Percentiles rank a stretch among this genome's conserved stretches.
Conservation (phyloP, 75 land plant species). For the Selaginella moellendorffii region DNA sequence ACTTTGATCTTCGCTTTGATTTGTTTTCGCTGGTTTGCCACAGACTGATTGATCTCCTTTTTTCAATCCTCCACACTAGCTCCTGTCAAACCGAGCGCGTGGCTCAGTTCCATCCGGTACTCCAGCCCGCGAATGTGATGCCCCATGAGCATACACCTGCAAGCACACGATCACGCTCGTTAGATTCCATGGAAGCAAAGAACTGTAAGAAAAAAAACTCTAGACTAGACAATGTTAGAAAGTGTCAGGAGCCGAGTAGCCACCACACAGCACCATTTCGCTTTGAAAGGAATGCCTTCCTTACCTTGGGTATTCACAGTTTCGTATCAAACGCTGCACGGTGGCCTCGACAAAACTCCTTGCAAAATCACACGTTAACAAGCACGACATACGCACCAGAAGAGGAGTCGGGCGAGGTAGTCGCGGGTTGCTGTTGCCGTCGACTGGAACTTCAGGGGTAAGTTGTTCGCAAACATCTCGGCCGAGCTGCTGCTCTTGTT, state of each 20-base stretch:
- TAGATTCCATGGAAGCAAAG: neutral
- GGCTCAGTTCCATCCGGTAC: neutral
- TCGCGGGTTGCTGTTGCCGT: slow-evolving; percentile 22
- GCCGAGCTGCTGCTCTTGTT: slow-evolving; percentile 1
- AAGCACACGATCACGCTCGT: neutral
- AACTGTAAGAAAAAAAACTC: neutral
- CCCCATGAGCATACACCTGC: neutral
- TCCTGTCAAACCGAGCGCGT: slow-evolving; percentile 23
- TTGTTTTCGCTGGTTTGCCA: no score
- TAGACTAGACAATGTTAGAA: neutral
- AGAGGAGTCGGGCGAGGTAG: slow-evolving; percentile 36
- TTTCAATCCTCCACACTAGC: slow-evolving; percentile 7
- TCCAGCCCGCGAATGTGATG: neutral
- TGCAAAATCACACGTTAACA: neutral
- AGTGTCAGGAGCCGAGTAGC: neutral
- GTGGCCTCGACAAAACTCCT: neutral
- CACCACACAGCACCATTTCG: neutral
- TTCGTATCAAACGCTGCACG: neutral
- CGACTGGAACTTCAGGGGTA: neutral
- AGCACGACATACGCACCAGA: slow-evolving; percentile 30
- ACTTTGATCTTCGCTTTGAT: no score
- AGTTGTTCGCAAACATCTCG: neutral
- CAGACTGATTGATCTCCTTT: no score
- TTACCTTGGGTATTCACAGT: neutral
- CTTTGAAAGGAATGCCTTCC: neutral